Evolutionary conservation across 176 grass and related monocot species (phyloP).

Genomic region (Rhynchospora tenuis): DNA sequence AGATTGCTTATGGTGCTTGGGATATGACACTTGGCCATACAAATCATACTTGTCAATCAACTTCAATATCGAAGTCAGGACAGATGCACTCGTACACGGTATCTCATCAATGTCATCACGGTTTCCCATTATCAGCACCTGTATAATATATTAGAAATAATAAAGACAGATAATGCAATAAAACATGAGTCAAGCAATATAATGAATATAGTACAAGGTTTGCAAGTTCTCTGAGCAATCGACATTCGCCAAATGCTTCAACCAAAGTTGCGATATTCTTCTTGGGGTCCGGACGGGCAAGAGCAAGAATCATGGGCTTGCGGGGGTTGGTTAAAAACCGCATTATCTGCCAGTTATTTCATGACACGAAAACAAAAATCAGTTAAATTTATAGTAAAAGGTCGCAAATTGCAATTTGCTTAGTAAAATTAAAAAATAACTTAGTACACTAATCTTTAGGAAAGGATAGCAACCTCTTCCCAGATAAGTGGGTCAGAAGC

Average conservation of each 20-base stretch:
- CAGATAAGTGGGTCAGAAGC: slow-evolving; percentile 50
- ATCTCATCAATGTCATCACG: slow-evolving; percentile 87
- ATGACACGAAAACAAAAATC: neutral
- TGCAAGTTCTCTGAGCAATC: slow-evolving; percentile 66
- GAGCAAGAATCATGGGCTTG: slow-evolving; percentile 85
- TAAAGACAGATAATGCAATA: neutral
- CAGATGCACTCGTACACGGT: slow-evolving; percentile 66
- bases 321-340: slow-evolving; percentile 72
- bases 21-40: slow-evolving; percentile 83
- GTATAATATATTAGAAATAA: slow-evolving; percentile 15
- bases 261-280: slow-evolving; percentile 79
- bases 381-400: neutral
- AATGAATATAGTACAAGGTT: slow-evolving; percentile 54
- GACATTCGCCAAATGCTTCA: slow-evolving; percentile 84
- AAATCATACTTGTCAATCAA: slow-evolving; percentile 89
- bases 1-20: slow-evolving; percentile 87
- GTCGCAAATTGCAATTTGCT: neutral
- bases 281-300: slow-evolving; percentile 72
- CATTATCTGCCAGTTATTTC: slow-evolving; percentile 57
- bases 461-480: slow-evolving; percentile 38
- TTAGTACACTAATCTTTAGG: neutral
- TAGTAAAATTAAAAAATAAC: neutral
- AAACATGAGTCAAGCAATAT: slow-evolving; percentile 2
- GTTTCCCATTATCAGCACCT: slow-evolving; percentile 93
- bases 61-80: slow-evolving; percentile 71